Evolutionary conservation across 2,329 filamentous ascomycete species (phyloP).

Genomic region (Aspergillus eucalypticola): DNA sequence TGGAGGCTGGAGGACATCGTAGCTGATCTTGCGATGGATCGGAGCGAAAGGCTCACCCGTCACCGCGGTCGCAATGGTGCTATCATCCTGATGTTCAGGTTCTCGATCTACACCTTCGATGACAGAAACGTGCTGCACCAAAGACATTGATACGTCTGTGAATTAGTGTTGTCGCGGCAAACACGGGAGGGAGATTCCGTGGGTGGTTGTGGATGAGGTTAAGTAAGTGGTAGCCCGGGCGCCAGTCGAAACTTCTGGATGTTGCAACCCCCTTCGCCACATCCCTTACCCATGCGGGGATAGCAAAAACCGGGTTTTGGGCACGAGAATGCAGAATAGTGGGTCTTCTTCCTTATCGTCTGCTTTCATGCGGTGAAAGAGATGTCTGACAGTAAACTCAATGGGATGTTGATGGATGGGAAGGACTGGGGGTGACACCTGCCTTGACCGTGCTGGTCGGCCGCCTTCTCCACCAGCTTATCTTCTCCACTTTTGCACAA

Average conservation of each 20-base stretch:
- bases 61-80: slow-evolving; percentile 11
- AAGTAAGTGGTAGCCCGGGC: neutral
- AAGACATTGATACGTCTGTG: slow-evolving; percentile 44
- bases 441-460: neutral
- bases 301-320: neutral
- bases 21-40: slow-evolving; percentile 31
- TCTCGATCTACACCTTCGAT: slow-evolving; percentile 53
- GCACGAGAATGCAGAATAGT: neutral
- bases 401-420: neutral
- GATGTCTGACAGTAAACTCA: neutral
- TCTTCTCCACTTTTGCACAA: neutral
- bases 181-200: neutral
- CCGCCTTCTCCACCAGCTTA: neutral
- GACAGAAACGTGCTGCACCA: slow-evolving; percentile 54
- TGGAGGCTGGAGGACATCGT: slow-evolving; percentile 48
- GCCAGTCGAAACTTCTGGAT: neutral
- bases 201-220: neutral
- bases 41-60: slow-evolving; percentile 11
- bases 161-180: neutral
- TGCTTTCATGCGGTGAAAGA: neutral
- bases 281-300: neutral
- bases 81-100: slow-evolving; percentile 23
- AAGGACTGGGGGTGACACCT: neutral
- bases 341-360: neutral
- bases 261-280: neutral